Evolutionary conservation across 768 basidiomycete species (phyloP).

Genomic region (Nidularia sp.): DNA sequence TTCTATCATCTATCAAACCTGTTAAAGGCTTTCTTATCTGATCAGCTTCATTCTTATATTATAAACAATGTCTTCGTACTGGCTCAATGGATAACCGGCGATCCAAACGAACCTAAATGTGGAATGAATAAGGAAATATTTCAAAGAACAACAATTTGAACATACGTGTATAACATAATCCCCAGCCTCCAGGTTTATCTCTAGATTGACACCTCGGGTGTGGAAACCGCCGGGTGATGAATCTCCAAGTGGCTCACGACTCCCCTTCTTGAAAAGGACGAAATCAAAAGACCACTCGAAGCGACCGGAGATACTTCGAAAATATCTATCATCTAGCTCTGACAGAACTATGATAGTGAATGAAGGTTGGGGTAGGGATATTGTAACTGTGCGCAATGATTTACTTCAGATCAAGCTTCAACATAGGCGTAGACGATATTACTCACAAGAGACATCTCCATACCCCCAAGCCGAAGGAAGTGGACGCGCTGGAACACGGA

Average conservation of each 20-base stretch:
- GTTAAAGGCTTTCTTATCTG: not conserved
- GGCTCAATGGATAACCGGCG: not conserved
- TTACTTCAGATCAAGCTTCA: not conserved
- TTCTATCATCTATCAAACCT: conserved; percentile 2
- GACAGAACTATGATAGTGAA: conserved; percentile 42
- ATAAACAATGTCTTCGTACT: not conserved
- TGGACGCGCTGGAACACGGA: conserved; percentile 30
- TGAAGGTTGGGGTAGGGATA: conserved; percentile 31
- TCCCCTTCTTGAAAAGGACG: conserved; percentile 38
- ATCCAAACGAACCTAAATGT: conserved; percentile 9
- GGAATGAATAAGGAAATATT: not conserved
- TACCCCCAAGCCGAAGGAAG: conserved; percentile 33
- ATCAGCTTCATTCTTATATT: not conserved
- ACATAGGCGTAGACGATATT: too few relatives aligned
- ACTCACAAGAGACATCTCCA: conserved; percentile 45
- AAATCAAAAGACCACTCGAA: conserved; percentile 43
- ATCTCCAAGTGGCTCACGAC: conserved; percentile 24
- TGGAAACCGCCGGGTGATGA: conserved; percentile 25
- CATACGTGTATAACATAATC: conserved; percentile 38
- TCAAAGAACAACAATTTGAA: not conserved
- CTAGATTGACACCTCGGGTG: conserved; percentile 32
- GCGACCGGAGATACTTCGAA: conserved; percentile 29
- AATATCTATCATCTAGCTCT: conserved; percentile 42
- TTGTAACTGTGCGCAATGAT: conserved; percentile 28
- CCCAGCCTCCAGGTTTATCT: conserved; percentile 33